Evolutionary conservation across 805 yeast genomes (phyloP).

Genomic region (Jamesozyma rosinii): DNA sequence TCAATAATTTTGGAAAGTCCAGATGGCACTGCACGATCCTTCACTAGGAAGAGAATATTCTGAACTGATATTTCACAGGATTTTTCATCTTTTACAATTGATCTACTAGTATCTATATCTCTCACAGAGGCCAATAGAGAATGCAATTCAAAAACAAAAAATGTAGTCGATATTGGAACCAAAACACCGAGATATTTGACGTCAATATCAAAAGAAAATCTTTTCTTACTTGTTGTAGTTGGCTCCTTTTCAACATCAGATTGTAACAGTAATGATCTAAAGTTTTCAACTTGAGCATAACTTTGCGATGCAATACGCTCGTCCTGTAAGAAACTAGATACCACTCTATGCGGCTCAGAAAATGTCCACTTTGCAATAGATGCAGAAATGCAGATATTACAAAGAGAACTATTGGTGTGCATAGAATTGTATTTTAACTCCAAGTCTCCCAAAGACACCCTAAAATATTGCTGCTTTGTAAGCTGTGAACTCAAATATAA

Average conservation of each 20-base stretch:
- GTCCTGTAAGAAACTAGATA: constrained; percentile 21
- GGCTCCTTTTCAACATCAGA: neutral
- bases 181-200: constrained; percentile 24
- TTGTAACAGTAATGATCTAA: constrained; percentile 4
- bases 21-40: constrained; percentile 29
- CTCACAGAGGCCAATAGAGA: constrained; percentile 13
- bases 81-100: constrained; percentile 4
- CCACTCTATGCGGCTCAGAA: constrained; percentile 23
- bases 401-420: neutral
- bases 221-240: neutral
- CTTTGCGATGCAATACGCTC: constrained; percentile 19
- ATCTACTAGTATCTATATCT: constrained; percentile 6
- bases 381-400: constrained; percentile 9
- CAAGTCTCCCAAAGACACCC: constrained; percentile 20
- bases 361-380: constrained; percentile 21
- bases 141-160: constrained; percentile 24
- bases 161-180: constrained; percentile 22
- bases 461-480: constrained; percentile 22
- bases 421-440: constrained; percentile 8
- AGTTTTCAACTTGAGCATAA: constrained; percentile 8
- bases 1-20: constrained; percentile 38
- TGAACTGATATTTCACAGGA: constrained; percentile 23
- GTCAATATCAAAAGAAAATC: constrained; percentile 16
- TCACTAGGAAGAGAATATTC: constrained; percentile 25
- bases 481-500: constrained; percentile 19